Evolutionary conservation across 148 eudicot species (phyloP).

Genomic region (Silene conica): DNA sequence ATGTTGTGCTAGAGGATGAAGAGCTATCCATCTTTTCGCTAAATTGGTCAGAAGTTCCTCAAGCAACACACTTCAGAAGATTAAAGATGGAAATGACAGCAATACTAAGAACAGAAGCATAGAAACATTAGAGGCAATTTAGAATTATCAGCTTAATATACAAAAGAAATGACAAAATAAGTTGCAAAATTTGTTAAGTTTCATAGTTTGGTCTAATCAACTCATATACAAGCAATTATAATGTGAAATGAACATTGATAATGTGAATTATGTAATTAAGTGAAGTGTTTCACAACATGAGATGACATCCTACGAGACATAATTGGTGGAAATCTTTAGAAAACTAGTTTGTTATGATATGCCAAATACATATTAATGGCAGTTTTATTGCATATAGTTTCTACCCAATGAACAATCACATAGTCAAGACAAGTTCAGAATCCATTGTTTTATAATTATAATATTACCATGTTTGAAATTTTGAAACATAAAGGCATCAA

Average conservation of each 20-base stretch:
- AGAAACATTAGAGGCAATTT: neutral
- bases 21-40: conserved; percentile 23
- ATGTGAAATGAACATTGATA: conserved; percentile 7
- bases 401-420: conserved; percentile 14
- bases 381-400: conserved; percentile 18
- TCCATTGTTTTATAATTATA: neutral
- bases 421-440: neutral
- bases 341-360: neutral
- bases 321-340: conserved; percentile 15
- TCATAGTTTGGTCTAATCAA: conserved; percentile 10
- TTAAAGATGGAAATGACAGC: neutral
- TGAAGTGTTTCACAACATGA: neutral
- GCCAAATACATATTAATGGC: conserved; percentile 15
- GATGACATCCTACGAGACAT: conserved; percentile 21
- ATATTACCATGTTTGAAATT: conserved; percentile 17
- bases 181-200: neutral
- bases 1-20: conserved; percentile 10
- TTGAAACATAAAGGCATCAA: conserved; percentile 3
- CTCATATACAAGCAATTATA: neutral
- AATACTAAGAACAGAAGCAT: neutral
- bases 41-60: conserved; percentile 6
- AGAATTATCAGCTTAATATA: neutral
- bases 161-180: conserved; percentile 7
- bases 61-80: conserved; percentile 8
- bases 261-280: conserved; percentile 8